These are phyloP conservation scores for Sugiyamaella xylanicola DNA, from an alignment of 1,139 yeast species.

Conservation along the genomic window DNA sequence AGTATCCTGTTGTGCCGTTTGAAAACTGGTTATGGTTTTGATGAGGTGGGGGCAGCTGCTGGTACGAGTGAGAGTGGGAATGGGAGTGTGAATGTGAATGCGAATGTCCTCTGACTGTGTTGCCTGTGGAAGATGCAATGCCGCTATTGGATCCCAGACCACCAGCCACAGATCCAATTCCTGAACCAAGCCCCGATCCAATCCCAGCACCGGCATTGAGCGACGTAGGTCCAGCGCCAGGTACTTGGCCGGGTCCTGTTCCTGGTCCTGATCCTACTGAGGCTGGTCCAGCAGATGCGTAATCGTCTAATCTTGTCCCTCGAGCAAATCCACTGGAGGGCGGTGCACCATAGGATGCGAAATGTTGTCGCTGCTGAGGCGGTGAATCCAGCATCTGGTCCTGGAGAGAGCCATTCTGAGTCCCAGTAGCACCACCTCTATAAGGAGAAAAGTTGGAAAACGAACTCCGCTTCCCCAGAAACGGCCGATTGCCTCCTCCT, in stretches of 20 bases:
- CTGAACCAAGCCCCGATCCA: no score
- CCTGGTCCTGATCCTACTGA: no score
- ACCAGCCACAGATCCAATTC: no score
- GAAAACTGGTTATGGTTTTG: not conserved
- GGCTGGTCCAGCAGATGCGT: not conserved
- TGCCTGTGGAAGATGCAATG: not conserved
- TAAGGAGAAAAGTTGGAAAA: conserved; percentile 31
- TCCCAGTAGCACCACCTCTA: not conserved
- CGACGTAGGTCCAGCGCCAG: no score
- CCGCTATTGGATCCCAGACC: conserved; percentile 3
- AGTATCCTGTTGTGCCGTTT: not conserved
- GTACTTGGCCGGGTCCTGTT: not conserved
- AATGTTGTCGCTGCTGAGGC: conserved; percentile 27
- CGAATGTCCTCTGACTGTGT: conserved; percentile 10
- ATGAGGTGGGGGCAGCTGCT: conserved; percentile 1
- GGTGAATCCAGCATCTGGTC: conserved; percentile 15
- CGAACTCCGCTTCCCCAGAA: conserved; percentile 33
- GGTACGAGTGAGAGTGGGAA: conserved; percentile 5
- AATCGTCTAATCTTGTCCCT: conserved; percentile 1
- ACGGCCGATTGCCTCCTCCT: conserved; percentile 25
- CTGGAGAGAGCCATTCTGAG: conserved; percentile 6
- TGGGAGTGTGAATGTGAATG: conserved; percentile 5
- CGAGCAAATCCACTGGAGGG: not conserved
- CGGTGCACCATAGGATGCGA: conserved; percentile 14
- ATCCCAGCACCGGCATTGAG: no score